Base-by-base conservation (phyloP, 345 rosid genomes). In the Geranium brycei region DNA sequence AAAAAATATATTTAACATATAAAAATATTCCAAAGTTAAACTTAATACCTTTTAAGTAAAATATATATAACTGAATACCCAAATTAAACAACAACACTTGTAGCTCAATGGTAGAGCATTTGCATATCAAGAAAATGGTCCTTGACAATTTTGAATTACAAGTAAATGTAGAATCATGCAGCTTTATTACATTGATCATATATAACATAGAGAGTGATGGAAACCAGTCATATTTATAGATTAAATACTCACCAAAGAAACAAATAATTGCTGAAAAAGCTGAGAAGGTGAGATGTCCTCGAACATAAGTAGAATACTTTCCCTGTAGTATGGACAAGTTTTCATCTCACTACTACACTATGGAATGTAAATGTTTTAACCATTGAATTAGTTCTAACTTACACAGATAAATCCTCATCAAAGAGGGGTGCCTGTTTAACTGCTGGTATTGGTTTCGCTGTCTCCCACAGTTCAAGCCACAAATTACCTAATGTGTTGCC, bases 381-480 rank as follows among this genome's bases (percentile, higher is more conserved):
- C 60, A 13, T 7, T 2, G 38, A 17, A 64, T 73, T 56, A 51
- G 53, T 66, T 70, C 62, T 57, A 63, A 82, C 96, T 85, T 87
- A 93, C 99, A 88, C 95, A 59, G 87, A 91, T 73, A 93, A 81
- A 67, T 93, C 99, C 85, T 86, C 96, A 65, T 93, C 99, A 60
- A 78, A 90, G 12, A 93, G 81, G 47, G 99, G 99, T 56, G 93
- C 71, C 73, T 93, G 99, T 74, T 81, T 88, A 69, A 86, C 85
- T 28, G 97, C 96, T 38, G 99, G 99, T 57, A 90, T 64, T 35
- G 95, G 91, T 71, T 81, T 93, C 65, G 99, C 72, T 57, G 99
- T 81, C 72, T 80, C 91, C 99, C 99, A 93, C 51, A 93, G 85
- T 80, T 90, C 96, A 4, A 73, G 88, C 99, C 99, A 93, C 70